A percentile compares a stretch with the other conserved stretches of the same genome.
These are phyloP conservation scores for Sordariomycetes sp. DNA, from an alignment of 2,329 filamentous ascomycete genomes.

Conservation along the genomic window DNA sequence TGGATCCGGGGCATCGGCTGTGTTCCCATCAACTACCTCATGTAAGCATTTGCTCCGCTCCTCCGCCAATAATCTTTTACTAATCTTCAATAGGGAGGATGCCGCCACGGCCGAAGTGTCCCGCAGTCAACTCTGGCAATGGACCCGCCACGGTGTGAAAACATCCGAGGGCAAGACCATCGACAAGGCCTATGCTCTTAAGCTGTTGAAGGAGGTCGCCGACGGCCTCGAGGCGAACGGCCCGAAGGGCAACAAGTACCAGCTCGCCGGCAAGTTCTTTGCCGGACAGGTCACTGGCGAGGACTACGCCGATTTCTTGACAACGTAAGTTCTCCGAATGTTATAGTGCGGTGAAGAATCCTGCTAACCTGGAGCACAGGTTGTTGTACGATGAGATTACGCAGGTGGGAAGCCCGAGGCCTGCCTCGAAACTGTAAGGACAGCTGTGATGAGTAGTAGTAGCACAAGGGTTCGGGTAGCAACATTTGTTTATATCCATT, in stretches of 20 bases:
- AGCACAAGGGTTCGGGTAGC: too few species aligned
- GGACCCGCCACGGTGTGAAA: slow-evolving; percentile 56
- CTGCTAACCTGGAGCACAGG: slow-evolving; percentile 29
- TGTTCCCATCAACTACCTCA: slow-evolving; percentile 83
- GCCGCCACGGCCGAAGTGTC: slow-evolving; percentile 85
- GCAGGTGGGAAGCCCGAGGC: slow-evolving; percentile 51
- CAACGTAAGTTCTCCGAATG: slow-evolving; percentile 2
- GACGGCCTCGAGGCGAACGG: slow-evolving; percentile 5
- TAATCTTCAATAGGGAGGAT: slow-evolving; percentile 46
- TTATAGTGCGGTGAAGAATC: slow-evolving; percentile 2
- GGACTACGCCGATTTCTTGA: slow-evolving; percentile 5
- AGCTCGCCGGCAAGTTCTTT: slow-evolving; percentile 2
- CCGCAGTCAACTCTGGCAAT: slow-evolving; percentile 81
- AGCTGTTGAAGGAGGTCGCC: slow-evolving; percentile 56
- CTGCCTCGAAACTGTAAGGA: slow-evolving; percentile 57
- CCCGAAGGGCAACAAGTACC: slow-evolving; percentile 9
- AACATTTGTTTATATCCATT: too few species aligned
- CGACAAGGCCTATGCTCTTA: slow-evolving; percentile 73
- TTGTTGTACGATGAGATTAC: slow-evolving; percentile 86
- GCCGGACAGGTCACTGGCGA: slow-evolving; percentile 3
- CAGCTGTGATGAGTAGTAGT: too few species aligned
- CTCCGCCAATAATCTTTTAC: neutral
- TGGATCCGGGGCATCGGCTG: slow-evolving; percentile 87
- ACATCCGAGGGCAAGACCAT: slow-evolving; percentile 75
- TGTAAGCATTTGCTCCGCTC: slow-evolving; percentile 24